Base-by-base conservation (phyloP, 2,329 filamentous ascomycete species). In the Fusarium succisae region DNA sequence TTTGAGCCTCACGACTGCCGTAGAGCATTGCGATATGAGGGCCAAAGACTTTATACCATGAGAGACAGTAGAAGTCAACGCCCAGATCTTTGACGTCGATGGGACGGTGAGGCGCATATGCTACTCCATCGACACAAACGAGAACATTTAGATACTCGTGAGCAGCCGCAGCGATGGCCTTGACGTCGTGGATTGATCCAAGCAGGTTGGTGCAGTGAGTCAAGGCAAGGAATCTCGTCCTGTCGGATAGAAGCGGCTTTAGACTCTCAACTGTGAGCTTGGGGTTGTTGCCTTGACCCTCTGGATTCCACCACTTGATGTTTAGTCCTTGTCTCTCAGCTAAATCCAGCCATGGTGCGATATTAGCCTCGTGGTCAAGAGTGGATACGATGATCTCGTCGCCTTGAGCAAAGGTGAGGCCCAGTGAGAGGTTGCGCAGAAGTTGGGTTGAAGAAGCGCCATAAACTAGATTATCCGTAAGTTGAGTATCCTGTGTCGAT, bases 21-120 rank as follows among this genome's bases (percentile, higher is more conserved):
- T 94, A 96, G 3, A 96, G 83, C 72, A 92, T 88, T 0, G 92
- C 87, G 3, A 95, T 86, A 75, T 95, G 93, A 2, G 93, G 93
- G 0, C 93, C 93, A 78, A 93, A 95, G 4, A 95, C 89, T 80
- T 96, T 96, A 83, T 95, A 95, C 93, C 93, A 95, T 1, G 88
- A 91, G 79, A 95, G 94, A n/a, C 87, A 83, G 80, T 95, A 96
- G 75, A 95, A 91, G 79, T 96, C 93, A 1, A 92, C 91, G 2
- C 88, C 92, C 1, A 94, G 84, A 1, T 83, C 89, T 72, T 89
- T 86, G 9, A 95, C 91, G 79, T 96, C 91, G 17, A 96, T 82
- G 13, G 84, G 84, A 9, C 92, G 86, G 80, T 96, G 93, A 1
- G 93, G 93, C 1, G 93, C 93, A 77, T 91, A 94, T 8, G 92